Conservation (phyloP, 208 protist species). For the Wallacemonas rigidus region DNA sequence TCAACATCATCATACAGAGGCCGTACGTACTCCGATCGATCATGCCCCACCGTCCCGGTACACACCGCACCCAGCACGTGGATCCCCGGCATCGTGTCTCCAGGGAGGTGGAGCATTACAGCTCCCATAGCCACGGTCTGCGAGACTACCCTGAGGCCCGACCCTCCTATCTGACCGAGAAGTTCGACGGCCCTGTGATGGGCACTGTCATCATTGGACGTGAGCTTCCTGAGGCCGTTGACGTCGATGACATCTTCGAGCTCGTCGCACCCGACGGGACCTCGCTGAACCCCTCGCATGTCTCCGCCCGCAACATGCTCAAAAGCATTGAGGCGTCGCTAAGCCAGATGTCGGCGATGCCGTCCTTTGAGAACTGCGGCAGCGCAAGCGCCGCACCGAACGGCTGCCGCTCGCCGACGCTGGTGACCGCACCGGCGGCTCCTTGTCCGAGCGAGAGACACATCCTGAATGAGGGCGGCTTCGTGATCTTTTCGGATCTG, state of each 20-base stretch:
- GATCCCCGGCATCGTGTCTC: too few relatives aligned
- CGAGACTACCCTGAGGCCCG: slow-evolving; percentile 28
- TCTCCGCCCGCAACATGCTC: not conserved
- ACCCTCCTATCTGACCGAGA: slow-evolving; percentile 4
- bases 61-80: too few relatives aligned
- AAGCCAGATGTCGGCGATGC: slow-evolving; percentile 3
- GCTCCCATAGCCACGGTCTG: not conserved
- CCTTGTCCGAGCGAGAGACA: slow-evolving; percentile 3
- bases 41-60: too few relatives aligned
- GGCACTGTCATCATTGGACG: slow-evolving; percentile 31
- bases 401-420: not conserved
- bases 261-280: slow-evolving; percentile 17
- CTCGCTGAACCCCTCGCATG: slow-evolving; percentile 2
- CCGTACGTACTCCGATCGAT: too few relatives aligned
- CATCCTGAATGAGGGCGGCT: slow-evolving; percentile 27
- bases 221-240: not conserved
- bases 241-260: not conserved
- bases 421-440: not conserved
- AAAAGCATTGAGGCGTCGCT: not conserved
- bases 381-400: not conserved
- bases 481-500: slow-evolving; percentile 32
- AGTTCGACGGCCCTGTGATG: slow-evolving; percentile 20
- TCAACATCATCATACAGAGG: too few relatives aligned
- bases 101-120: too few relatives aligned
- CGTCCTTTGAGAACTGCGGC: not conserved